These are phyloP conservation scores for Alliaria petiolata DNA, from an alignment of 345 rosid genomes.

Conservation along the genomic window DNA sequence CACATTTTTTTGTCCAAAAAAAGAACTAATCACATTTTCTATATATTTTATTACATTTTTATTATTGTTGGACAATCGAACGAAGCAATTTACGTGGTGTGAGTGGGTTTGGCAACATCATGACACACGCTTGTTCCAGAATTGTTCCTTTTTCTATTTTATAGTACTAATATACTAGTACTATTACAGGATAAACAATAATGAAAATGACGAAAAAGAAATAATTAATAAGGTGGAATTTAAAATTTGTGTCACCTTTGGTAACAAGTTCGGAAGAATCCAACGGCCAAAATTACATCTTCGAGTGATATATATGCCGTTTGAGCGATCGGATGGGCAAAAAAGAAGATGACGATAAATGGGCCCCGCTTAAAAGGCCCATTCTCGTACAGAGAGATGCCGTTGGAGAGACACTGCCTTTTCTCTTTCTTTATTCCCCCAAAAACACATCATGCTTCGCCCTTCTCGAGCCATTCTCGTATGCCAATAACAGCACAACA, in stretches of 20 bases:
- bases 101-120: conserved; percentile 37
- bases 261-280: neutral
- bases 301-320: neutral
- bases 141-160: neutral
- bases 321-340: conserved; percentile 18
- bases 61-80: conserved; percentile 25
- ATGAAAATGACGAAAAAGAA: neutral
- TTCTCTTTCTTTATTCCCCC: neutral
- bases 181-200: neutral
- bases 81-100: conserved; percentile 24
- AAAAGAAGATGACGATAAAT: neutral
- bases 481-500: neutral
- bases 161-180: neutral
- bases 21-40: too few species aligned
- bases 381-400: conserved; percentile 6
- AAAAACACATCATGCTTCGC: neutral
- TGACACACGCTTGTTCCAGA: conserved; percentile 32
- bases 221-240: neutral
- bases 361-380: conserved; percentile 13
- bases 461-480: neutral
- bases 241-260: conserved; percentile 14
- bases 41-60: neutral
- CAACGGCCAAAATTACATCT: conserved; percentile 10
- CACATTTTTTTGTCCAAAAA: too few species aligned
- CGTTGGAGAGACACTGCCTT: conserved; percentile 10